Conservation (phyloP, 108 stramenopile species). For the Craspedostauros australis region DNA sequence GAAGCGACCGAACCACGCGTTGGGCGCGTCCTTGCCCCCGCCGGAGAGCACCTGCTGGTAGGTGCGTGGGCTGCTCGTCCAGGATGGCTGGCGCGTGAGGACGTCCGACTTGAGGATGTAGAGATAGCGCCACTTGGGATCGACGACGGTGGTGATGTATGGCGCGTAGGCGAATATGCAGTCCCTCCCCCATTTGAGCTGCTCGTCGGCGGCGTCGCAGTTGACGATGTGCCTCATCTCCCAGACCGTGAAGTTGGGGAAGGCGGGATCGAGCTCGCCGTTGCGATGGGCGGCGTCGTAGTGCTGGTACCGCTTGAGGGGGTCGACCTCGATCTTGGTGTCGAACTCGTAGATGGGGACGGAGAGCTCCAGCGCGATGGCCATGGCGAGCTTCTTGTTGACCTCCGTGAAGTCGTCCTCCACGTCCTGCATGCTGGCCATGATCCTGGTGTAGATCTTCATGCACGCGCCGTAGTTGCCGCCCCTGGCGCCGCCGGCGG, state of each 20-base stretch:
- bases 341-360: constrained; percentile 19
- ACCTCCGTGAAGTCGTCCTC: constrained; percentile 13
- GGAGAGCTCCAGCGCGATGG: constrained; percentile 40
- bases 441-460: constrained; percentile 17
- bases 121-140: constrained; percentile 34
- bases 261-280: constrained; percentile 52
- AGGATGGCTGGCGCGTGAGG: constrained; percentile 24
- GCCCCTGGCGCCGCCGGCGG: constrained; percentile 23
- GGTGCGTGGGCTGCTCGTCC: constrained; percentile 28
- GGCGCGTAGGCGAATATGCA: constrained; percentile 45
- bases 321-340: constrained; percentile 30
- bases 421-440: constrained; percentile 1
- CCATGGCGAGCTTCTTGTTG: constrained; percentile 33
- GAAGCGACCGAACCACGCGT: constrained; percentile 50
- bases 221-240: constrained; percentile 49
- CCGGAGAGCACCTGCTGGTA: constrained; percentile 39
- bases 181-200: constrained; percentile 45
- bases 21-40: constrained; percentile 32
- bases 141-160: constrained; percentile 23
- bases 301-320: constrained; percentile 44
- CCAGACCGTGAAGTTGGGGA: constrained; percentile 38
- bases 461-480: constrained; percentile 36
- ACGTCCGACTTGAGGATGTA: constrained; percentile 42
- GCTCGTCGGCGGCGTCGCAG: constrained; percentile 45
- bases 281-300: constrained; percentile 46